These are phyloP conservation scores for Rhizophagus sp. DNA, from an alignment of 192 early-diverging fungal genomes.

Conservation along the genomic window DNA sequence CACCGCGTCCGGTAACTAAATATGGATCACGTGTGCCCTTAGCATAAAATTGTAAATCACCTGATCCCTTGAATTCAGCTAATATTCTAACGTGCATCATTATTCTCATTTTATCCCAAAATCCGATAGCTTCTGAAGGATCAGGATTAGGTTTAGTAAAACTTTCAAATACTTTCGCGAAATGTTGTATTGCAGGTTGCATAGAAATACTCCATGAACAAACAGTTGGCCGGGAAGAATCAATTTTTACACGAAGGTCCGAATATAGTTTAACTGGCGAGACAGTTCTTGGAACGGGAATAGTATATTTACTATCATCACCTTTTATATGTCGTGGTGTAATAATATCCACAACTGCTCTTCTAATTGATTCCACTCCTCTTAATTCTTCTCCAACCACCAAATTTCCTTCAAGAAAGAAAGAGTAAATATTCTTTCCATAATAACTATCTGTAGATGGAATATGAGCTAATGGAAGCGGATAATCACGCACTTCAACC, in stretches of 20 bases:
- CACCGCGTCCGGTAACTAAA: conserved; percentile 37
- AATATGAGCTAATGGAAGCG: conserved; percentile 42
- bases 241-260: conserved; percentile 39
- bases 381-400: conserved; percentile 46
- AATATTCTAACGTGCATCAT: conserved; percentile 44
- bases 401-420: conserved; percentile 41
- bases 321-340: not conserved
- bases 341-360: conserved; percentile 25
- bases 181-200: conserved; percentile 45
- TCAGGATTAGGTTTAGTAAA: conserved; percentile 46
- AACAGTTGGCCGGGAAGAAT: conserved; percentile 23
- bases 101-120: conserved; percentile 49
- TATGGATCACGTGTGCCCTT: conserved; percentile 49
- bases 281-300: conserved; percentile 34
- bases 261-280: conserved; percentile 49
- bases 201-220: conserved; percentile 41
- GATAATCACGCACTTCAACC: conserved; percentile 45
- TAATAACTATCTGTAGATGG: conserved; percentile 19
- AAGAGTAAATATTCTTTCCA: conserved; percentile 21
- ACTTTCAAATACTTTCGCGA: conserved; percentile 36
- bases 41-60: conserved; percentile 39
- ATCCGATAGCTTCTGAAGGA: conserved; percentile 41
- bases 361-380: conserved; percentile 32
- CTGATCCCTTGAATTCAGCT: conserved; percentile 37
- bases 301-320: conserved; percentile 18